Evolutionary conservation across 306 rosid genomes (phyloP), one percentile per base, ranked within the genome.

Genomic region (Betula pendula): DNA sequence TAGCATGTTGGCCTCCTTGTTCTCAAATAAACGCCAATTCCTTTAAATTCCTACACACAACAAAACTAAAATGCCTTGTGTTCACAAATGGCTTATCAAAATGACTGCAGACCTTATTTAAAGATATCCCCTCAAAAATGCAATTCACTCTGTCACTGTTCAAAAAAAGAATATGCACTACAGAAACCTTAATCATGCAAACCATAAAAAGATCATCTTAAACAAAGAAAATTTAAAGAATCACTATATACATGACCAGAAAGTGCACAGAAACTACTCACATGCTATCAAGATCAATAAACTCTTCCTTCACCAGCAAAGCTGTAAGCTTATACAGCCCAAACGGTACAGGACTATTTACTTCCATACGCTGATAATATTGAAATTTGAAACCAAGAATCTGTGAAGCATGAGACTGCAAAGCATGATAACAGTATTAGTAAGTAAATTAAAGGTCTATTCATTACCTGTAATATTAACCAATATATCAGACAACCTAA

Each of bases 341-440:
- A 85, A 89, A 88, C 6, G 99, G 97, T 53, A 89, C 97, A 66
- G 91, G 81, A 80, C 81, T 55, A 83, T 77, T 86, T 79, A 95
- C 99, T 85, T 95, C 99, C 92, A 90, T 82, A 15, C 97, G 97
- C 85, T 95, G 99, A 88, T 95, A 92, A 83, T 89, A 91, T 87
- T 92, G 97, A 74, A 95, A 92, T 79, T 95, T 95, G 75, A 95
- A 95, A 70, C 99, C 99, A 72, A 95, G 97, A 85, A 95, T 89
- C 83, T 95, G 99, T 42, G 99, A 87, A 65, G 99, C 99, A 85
- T 95, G 99, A 72, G 97, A 95, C 98, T 95, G 97, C 96, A 87
- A 83, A 83, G 75, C 77, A 68, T 24, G 31, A 78, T 14, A 63
- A 72, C 67, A 56, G 66, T 27, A 65, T 52, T 48, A 81, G 69